phyloP scores from a whole-genome alignment of 2,329 filamentous ascomycete genomes.

The Sporothrix sp. region DNA sequence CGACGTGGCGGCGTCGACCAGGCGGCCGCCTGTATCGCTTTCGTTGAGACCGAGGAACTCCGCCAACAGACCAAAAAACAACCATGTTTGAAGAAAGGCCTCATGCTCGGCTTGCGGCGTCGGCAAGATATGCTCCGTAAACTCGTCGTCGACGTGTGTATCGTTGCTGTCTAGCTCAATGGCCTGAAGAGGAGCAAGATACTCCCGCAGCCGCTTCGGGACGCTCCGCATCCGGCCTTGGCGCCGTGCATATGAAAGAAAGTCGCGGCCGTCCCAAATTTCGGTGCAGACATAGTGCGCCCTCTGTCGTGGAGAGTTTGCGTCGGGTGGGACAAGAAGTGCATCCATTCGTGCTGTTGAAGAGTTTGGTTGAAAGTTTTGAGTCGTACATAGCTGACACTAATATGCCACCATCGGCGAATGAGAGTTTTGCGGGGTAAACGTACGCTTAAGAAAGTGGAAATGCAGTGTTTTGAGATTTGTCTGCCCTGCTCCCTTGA shows the following conservation, averaged over 20 bases:
- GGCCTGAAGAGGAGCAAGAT: background rate
- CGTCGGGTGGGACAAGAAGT: background rate
- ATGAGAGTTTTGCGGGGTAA: too few species aligned
- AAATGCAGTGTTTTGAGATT: too few species aligned
- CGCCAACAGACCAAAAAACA: constrained; percentile 25
- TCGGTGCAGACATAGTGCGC: background rate
- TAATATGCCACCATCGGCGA: too few species aligned
- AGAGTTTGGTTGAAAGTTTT: too few species aligned
- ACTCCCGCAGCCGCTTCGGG: constrained; percentile 1
- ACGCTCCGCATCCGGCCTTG: constrained; percentile 1
- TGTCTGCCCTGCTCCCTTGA: too few species aligned
- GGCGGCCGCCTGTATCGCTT: background rate
- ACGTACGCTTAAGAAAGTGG: too few species aligned
- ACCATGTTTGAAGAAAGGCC: constrained; percentile 26
- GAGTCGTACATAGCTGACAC: too few species aligned
- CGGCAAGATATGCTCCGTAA: background rate
- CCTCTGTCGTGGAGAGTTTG: background rate
- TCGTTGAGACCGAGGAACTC: constrained; percentile 24
- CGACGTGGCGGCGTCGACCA: background rate
- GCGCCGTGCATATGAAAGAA: background rate
- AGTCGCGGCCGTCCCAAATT: constrained; percentile 1
- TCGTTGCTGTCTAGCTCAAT: background rate
- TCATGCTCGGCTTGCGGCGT: constrained; percentile 8
- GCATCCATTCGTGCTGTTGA: too few species aligned
- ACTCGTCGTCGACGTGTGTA: background rate